These are phyloP conservation scores for Rhizopogon roseolus DNA, from an alignment of 768 basidiomycete genomes.

Conservation along the genomic window DNA sequence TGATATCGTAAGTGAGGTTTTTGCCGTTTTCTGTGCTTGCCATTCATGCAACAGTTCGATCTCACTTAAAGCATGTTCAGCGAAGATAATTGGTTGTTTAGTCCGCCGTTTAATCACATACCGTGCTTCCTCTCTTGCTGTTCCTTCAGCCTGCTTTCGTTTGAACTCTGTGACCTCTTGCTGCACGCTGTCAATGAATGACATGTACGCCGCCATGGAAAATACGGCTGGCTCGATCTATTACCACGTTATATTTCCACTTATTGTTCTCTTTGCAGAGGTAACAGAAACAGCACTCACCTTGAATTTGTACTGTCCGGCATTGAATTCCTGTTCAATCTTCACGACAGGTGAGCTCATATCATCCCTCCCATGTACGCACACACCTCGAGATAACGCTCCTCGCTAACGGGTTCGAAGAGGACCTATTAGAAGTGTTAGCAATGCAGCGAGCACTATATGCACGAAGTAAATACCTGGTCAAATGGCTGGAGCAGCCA, in stretches of 20 bases:
- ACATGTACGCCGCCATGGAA: slow-evolving; percentile 46
- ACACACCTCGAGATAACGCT: slow-evolving; percentile 42
- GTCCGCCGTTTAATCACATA: slow-evolving; percentile 12
- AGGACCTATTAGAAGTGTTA: slow-evolving; percentile 31
- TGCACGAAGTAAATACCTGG: slow-evolving; percentile 31
- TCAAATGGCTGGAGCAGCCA: slow-evolving; percentile 65
- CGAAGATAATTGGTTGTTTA: neutral
- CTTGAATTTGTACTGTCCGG: slow-evolving; percentile 49
- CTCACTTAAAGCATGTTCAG: slow-evolving; percentile 30
- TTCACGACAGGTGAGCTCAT: slow-evolving; percentile 12
- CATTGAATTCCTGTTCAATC: slow-evolving; percentile 48
- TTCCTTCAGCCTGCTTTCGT: slow-evolving; percentile 31
- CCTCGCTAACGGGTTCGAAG: slow-evolving; percentile 45
- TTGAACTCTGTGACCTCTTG: slow-evolving; percentile 40
- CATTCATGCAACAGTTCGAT: slow-evolving; percentile 37
- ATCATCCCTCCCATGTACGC: neutral
- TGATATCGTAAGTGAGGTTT: neutral
- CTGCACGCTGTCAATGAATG: slow-evolving; percentile 36
- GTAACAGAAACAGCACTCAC: slow-evolving; percentile 18
- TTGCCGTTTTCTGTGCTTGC: slow-evolving; percentile 27
- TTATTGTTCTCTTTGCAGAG: slow-evolving; percentile 9
- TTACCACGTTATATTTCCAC: slow-evolving; percentile 9
- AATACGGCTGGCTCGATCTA: slow-evolving; percentile 49
- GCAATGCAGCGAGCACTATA: neutral
- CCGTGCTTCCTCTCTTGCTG: slow-evolving; percentile 36